Base-by-base conservation (phyloP, 352 stramenopile species). In the Pythium pyrilobum region DNA sequence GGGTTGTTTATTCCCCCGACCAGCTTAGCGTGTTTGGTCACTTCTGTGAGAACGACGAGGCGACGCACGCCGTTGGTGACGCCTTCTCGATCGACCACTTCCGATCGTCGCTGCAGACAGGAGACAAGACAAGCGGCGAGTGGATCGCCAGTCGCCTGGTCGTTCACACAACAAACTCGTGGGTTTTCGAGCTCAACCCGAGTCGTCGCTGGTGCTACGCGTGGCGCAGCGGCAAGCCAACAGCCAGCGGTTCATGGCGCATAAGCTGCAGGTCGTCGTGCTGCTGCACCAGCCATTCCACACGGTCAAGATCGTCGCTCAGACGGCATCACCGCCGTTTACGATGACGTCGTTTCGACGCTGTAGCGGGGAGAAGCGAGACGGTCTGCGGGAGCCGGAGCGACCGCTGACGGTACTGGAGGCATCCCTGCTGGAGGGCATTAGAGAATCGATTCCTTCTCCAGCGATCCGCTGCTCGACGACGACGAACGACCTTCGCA, bases 151-250 rank as follows among this genome's bases (percentile, higher is more conserved):
- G 37, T 20, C 28, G n/a, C 11, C 38, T 41, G 3, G 28, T 24
- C 18, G 25, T 2, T 5, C 41, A 48, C 5, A 36, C 21, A 23
- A 28, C 21, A 4, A 37, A 5, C 3, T 38, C 21, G 28, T 49
- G 37, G 37, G 16, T 36, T 5, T 58, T 44, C n/a, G 51, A 49
- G 29, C 5, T 58, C 7, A 58, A 58, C 20, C 39, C 51, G 12
- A 44, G 18, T 13, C 29, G 23, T 21, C 51, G 51, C 24, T 58
- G 51, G 51, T 58, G 44, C 39, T 58, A 58, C 40, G 25, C 27
- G 20, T 58, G 51, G 51, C 20, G 36, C 10, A 58, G 51, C 41
- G 51, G 51, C 51, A 45, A 43, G 20, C 20, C 15, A 58, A 44
- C 15, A 10, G 21, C 1, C 38, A 51, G 31, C 51, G 51, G 12